Percentiles rank a stretch among this genome's conserved stretches.
phyloP scores from a whole-genome alignment of 305 asterid species.

The Plantago rigida region DNA sequence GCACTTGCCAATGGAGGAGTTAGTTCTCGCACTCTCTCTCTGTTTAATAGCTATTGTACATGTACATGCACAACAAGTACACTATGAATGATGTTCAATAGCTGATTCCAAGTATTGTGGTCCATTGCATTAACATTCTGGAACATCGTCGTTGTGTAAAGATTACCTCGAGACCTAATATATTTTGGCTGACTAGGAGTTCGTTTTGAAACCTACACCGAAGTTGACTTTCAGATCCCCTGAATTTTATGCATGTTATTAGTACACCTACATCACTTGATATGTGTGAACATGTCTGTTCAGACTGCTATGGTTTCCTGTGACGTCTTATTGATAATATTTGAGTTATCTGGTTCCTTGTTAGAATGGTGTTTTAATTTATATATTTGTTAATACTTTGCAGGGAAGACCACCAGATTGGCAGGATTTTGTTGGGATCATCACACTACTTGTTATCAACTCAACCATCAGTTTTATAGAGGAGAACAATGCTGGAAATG shows the following conservation, averaged over 20 bases:
- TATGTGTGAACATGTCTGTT: neutral
- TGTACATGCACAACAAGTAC: neutral
- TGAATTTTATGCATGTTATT: neutral
- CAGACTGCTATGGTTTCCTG: neutral
- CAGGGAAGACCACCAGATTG: constrained; percentile 62
- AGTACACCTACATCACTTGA: neutral
- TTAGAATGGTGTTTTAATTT: constrained; percentile 6
- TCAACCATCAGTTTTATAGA: constrained; percentile 64
- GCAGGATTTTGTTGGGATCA: constrained; percentile 63
- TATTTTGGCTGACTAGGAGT: too few species aligned
- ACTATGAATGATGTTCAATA: neutral
- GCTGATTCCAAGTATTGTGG: neutral
- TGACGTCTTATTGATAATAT: neutral
- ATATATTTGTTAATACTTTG: constrained; percentile 13
- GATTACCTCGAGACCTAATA: too few species aligned
- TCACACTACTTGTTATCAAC: constrained; percentile 49
- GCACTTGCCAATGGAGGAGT: constrained; percentile 66
- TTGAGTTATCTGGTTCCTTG: neutral
- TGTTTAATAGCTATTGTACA: neutral
- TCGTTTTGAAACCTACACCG: too few species aligned
- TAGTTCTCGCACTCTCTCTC: constrained; percentile 12
- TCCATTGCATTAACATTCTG: neutral
- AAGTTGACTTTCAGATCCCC: too few species aligned
- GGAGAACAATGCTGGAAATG: constrained; percentile 69
- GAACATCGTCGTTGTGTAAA: too few species aligned